These are phyloP conservation scores for Samsoniella hepiali DNA, from an alignment of 2,329 filamentous ascomycete genomes.

Conservation along the genomic window DNA sequence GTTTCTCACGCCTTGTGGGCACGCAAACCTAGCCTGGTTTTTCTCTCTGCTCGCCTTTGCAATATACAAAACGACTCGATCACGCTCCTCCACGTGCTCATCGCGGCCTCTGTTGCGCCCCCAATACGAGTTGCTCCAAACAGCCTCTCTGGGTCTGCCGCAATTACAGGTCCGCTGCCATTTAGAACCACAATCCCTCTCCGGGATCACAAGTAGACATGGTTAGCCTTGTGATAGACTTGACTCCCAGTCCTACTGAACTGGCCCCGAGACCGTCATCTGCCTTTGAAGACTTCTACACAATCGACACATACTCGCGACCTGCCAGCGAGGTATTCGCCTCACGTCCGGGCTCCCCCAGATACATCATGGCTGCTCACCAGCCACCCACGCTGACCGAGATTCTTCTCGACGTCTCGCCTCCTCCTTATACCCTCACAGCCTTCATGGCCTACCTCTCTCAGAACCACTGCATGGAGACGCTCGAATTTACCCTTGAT, in stretches of 20 bases:
- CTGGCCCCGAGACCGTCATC: slow-evolving; percentile 44
- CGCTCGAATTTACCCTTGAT: slow-evolving; percentile 94
- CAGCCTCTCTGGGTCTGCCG: slow-evolving; percentile 3
- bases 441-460: slow-evolving; percentile 97
- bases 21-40: slow-evolving; percentile 9
- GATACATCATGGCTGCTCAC: slow-evolving; percentile 30
- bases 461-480: slow-evolving; percentile 95
- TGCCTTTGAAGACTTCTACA: slow-evolving; percentile 44
- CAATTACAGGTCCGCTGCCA: slow-evolving; percentile 5
- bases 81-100: neutral
- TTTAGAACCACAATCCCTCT: neutral
- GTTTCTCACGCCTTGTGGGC: slow-evolving; percentile 6
- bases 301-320: slow-evolving; percentile 40
- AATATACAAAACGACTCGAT: neutral
- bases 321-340: slow-evolving; percentile 48
- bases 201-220: slow-evolving; percentile 32
- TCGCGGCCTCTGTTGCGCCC: slow-evolving; percentile 10
- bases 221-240: slow-evolving; percentile 45
- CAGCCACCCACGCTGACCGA: slow-evolving; percentile 72
- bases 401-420: slow-evolving; percentile 80
- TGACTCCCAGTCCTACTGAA: slow-evolving; percentile 41
- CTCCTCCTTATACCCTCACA: slow-evolving; percentile 82
- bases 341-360: slow-evolving; percentile 39
- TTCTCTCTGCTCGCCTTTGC: neutral
- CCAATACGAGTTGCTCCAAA: slow-evolving; percentile 1